Conservation (phyloP, 768 basidiomycete genomes). For the Boletus sp. region DNA sequence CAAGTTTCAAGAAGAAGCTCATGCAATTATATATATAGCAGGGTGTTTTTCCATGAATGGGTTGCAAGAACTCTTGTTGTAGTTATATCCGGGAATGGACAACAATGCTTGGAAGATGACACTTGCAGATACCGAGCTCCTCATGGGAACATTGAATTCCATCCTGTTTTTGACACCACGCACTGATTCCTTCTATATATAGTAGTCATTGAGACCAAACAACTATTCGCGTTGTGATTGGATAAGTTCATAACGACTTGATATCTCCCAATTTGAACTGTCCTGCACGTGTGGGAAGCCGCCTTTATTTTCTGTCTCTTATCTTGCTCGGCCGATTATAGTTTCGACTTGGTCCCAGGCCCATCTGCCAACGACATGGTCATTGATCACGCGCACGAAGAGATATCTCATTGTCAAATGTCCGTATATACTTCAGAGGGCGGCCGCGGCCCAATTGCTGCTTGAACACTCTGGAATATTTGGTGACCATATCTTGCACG, state of each 20-base stretch:
- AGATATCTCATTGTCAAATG: not conserved
- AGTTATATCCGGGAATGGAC: no score
- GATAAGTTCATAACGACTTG: no score
- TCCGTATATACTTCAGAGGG: not conserved
- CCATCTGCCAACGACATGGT: not conserved
- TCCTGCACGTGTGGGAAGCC: not conserved
- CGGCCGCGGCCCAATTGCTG: not conserved
- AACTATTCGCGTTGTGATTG: no score
- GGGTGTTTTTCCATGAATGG: not conserved
- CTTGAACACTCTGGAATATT: no score
- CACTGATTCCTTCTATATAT: no score
- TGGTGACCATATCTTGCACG: not conserved
- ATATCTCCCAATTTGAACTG: no score
- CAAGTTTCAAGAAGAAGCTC: not conserved
- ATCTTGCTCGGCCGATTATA: not conserved
- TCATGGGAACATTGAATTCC: no score
- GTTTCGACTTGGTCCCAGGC: not conserved
- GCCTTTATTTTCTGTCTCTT: not conserved
- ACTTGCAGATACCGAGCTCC: no score
- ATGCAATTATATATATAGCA: not conserved
- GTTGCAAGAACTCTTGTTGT: no score
- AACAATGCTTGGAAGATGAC: no score
- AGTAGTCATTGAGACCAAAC: no score
- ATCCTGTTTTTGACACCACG: no score
- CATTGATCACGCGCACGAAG: not conserved